phyloP scores from a whole-genome alignment of 2,329 filamentous ascomycete species.

The Dothideomycetidae sp. region DNA sequence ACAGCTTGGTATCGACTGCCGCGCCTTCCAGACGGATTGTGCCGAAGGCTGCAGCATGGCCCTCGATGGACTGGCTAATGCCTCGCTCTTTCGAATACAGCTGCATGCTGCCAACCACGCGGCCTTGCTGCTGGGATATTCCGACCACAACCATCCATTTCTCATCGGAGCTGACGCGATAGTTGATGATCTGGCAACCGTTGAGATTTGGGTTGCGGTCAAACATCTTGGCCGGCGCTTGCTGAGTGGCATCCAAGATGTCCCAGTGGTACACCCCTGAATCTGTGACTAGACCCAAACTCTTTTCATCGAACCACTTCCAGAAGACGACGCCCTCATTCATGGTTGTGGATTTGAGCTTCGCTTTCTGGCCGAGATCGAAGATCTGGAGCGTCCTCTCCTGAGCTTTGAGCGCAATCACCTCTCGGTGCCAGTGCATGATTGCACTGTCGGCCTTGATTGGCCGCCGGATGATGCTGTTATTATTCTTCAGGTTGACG shows the following conservation, averaged over 20 bases:
- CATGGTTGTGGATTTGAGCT: conserved; percentile 94
- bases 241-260: conserved; percentile 71
- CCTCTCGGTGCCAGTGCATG: conserved; percentile 94
- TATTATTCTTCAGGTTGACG: conserved; percentile 91
- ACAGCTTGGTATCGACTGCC: conserved; percentile 81
- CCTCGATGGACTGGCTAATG: conserved; percentile 96
- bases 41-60: conserved; percentile 89
- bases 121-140: conserved; percentile 83
- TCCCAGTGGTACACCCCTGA: conserved; percentile 95
- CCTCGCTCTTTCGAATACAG: conserved; percentile 91
- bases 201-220: conserved; percentile 83
- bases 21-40: conserved; percentile 80
- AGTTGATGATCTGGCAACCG: conserved; percentile 98
- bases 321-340: conserved; percentile 96
- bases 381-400: conserved; percentile 94
- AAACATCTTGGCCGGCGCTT: conserved; percentile 76
- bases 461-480: conserved; percentile 83
- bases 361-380: conserved; percentile 81
- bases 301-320: conserved; percentile 94
- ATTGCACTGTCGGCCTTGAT: conserved; percentile 99
- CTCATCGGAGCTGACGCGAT: conserved; percentile 85
- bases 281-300: conserved; percentile 80
- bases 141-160: conserved; percentile 98
- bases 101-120: conserved; percentile 92
- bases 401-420: conserved; percentile 93